phyloP scores from a whole-genome alignment of 2,329 filamentous ascomycete species.

The Calycina herbarum region DNA sequence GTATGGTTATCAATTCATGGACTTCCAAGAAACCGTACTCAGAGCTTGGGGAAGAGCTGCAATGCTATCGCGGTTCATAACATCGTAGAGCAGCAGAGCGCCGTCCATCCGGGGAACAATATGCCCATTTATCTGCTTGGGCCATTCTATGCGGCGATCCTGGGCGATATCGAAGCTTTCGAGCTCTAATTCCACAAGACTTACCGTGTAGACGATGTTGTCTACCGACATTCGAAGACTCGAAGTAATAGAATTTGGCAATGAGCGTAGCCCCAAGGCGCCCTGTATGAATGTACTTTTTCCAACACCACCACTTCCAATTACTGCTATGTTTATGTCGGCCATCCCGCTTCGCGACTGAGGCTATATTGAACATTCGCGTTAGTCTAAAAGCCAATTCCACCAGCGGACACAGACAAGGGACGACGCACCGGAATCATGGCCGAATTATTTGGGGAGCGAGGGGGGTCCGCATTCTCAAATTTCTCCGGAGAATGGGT shows the following conservation, averaged over 20 bases:
- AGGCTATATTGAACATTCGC: constrained; percentile 25
- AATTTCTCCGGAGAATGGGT: constrained; percentile 20
- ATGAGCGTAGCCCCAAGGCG: constrained; percentile 55
- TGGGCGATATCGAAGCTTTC: constrained; percentile 63
- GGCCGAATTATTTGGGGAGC: constrained; percentile 26
- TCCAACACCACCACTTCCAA: constrained; percentile 65
- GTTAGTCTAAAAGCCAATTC: constrained; percentile 19
- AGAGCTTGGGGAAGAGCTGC: constrained; percentile 72
- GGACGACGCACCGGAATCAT: constrained; percentile 30
- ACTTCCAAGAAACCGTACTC: constrained; percentile 59
- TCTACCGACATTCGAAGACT: constrained; percentile 60
- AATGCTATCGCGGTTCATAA: constrained; percentile 75
- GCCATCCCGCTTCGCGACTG: constrained; percentile 42
- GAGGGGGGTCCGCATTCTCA: constrained; percentile 21
- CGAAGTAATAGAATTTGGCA: constrained; percentile 55
- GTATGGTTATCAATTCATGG: constrained; percentile 8
- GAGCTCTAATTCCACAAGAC: constrained; percentile 64
- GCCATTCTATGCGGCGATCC: constrained; percentile 62
- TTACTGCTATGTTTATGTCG: constrained; percentile 63
- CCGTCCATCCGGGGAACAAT: constrained; percentile 77
- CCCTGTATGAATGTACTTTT: constrained; percentile 69
- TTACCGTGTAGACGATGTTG: constrained; percentile 57
- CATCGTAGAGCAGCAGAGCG: constrained; percentile 84
- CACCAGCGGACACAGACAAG: neutral
- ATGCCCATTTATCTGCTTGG: constrained; percentile 67